These are phyloP conservation scores for Albophoma yamanashiensis DNA, from an alignment of 2,329 filamentous ascomycete genomes.

Conservation along the genomic window DNA sequence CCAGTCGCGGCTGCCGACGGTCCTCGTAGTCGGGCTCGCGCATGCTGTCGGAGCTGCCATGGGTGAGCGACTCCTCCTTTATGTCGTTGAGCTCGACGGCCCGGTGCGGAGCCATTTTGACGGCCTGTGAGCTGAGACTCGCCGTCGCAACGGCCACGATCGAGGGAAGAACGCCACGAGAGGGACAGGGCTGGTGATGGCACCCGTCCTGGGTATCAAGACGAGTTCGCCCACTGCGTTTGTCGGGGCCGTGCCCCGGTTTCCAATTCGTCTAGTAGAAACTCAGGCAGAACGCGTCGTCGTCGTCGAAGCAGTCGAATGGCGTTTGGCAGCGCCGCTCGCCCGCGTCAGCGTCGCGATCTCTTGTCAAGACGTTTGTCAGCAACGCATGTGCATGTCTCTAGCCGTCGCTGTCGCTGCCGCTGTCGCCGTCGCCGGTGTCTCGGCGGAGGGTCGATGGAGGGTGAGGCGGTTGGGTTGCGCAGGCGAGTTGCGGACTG, in stretches of 20 bases:
- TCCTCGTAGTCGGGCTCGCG: conserved; percentile 37
- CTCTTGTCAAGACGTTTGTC: neutral
- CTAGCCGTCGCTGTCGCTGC: neutral
- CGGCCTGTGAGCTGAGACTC: neutral
- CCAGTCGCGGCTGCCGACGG: conserved; percentile 20
- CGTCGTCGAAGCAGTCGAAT: neutral
- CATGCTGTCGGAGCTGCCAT: conserved; percentile 40
- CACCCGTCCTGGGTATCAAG: neutral
- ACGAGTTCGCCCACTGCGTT: neutral
- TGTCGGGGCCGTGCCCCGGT: neutral
- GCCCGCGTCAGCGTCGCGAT: neutral
- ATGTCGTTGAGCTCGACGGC: conserved; percentile 47
- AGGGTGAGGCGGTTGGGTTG: neutral
- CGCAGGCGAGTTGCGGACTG: neutral
- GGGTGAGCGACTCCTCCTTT: conserved; percentile 45
- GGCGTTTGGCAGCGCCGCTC: neutral
- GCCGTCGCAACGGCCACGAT: neutral
- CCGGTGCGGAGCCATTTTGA: conserved; percentile 24
- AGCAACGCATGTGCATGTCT: neutral
- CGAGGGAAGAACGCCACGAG: neutral
- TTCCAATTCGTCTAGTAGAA: neutral
- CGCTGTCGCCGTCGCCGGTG: neutral
- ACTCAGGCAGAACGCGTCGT: neutral
- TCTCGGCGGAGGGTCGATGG: neutral
- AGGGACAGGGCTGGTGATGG: neutral